Conservation (phyloP, 2,329 filamentous ascomycete species). For the Diaporthe sp. region DNA sequence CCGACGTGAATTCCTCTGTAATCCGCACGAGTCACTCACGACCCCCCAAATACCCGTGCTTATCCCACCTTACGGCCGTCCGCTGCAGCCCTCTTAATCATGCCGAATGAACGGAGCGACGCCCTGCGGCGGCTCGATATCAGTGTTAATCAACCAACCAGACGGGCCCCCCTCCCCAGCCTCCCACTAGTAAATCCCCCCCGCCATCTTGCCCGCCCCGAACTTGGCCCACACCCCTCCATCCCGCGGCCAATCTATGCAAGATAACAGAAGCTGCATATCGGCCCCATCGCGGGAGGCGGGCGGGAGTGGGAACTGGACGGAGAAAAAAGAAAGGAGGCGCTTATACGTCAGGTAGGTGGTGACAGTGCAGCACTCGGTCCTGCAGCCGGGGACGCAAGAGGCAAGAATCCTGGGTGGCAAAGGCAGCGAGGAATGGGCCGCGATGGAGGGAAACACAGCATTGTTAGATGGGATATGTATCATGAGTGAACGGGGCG, state of each 20-base stretch:
- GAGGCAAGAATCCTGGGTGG: neutral
- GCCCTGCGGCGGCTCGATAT: conserved; percentile 2
- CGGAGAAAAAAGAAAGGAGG: neutral
- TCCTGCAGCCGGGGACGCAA: conserved; percentile 15
- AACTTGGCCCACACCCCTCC: neutral
- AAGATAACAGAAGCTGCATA: conserved; percentile 33
- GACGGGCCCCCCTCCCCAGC: neutral
- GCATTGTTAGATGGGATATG: neutral
- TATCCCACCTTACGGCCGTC: conserved; percentile 1
- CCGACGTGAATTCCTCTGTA: neutral
- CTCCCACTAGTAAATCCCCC: neutral
- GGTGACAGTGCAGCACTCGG: conserved; percentile 13
- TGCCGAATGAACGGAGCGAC: neutral
- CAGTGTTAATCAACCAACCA: conserved; percentile 13
- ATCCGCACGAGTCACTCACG: neutral
- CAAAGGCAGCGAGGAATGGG: neutral
- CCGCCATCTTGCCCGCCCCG: conserved; percentile 6
- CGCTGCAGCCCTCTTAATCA: neutral
- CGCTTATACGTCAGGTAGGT: neutral
- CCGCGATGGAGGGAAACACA: neutral
- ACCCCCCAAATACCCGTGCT: neutral
- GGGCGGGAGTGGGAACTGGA: neutral
- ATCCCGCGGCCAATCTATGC: conserved; percentile 23
- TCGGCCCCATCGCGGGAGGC: conserved; percentile 1
- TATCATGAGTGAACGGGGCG: neutral